Percentiles rank a stretch among this genome's conserved stretches.
Conservation (phyloP, 2,329 filamentous ascomycete genomes). For the Bipolaris bicolor region DNA sequence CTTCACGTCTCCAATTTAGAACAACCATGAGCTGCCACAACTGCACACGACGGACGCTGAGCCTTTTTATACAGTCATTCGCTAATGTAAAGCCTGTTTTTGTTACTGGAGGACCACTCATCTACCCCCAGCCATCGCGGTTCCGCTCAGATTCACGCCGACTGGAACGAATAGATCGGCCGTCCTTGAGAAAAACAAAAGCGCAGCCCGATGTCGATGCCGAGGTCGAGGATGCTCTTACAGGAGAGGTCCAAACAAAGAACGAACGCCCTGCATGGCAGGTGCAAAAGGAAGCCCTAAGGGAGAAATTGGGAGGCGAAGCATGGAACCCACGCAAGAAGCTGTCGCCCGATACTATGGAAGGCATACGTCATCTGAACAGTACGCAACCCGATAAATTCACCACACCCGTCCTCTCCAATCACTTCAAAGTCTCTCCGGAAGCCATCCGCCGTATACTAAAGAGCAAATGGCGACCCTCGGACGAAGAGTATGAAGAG, state of each 20-base stretch:
- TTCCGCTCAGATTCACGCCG: constrained; percentile 21
- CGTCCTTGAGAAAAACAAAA: background rate
- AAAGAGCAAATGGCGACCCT: constrained; percentile 75
- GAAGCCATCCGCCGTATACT: constrained; percentile 89
- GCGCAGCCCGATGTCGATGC: background rate
- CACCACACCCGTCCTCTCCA: constrained; percentile 73
- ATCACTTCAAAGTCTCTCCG: constrained; percentile 82
- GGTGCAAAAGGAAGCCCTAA: constrained; percentile 74
- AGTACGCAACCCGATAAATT: constrained; percentile 77
- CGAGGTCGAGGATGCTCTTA: constrained; percentile 27
- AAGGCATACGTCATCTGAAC: constrained; percentile 86
- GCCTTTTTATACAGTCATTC: constrained; percentile 31
- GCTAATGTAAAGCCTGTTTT: constrained; percentile 5
- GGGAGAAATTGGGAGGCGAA: constrained; percentile 76
- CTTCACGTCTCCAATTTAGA: constrained; percentile 3
- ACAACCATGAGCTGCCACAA: constrained; percentile 38
- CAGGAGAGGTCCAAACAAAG: constrained; percentile 41
- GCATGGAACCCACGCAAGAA: constrained; percentile 84
- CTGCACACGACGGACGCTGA: constrained; percentile 32
- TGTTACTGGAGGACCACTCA: constrained; percentile 9
- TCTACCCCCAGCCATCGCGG: constrained; percentile 19
- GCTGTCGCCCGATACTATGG: constrained; percentile 87
- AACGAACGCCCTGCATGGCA: constrained; percentile 66
- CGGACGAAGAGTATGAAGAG: constrained; percentile 53
- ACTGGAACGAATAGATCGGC: background rate